phyloP scores from a whole-genome alignment of 805 yeast species.

The Starmerella vaccinii region DNA sequence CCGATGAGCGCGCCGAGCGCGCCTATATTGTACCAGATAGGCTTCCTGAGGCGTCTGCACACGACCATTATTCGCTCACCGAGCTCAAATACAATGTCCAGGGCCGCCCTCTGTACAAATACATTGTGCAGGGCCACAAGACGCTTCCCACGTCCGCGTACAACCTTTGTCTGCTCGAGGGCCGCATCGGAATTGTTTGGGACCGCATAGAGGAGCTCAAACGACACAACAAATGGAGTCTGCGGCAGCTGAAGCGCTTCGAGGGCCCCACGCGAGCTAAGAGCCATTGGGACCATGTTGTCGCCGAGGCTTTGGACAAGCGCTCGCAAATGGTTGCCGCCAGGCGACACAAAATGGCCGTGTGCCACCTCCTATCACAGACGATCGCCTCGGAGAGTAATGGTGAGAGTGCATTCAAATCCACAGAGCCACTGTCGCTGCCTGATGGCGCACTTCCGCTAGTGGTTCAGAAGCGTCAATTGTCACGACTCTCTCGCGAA shows the following conservation, averaged over 20 bases:
- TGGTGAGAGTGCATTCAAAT: background rate
- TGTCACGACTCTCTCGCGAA: constrained; percentile 13
- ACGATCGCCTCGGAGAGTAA: background rate
- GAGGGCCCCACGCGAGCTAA: constrained; percentile 50
- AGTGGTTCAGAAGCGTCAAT: background rate
- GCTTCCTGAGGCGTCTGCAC: constrained; percentile 31
- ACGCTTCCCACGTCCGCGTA: constrained; percentile 74
- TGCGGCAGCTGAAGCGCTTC: constrained; percentile 68
- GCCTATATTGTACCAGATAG: constrained; percentile 30
- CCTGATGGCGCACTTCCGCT: constrained; percentile 18
- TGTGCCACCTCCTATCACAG: constrained; percentile 56
- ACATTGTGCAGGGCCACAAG: constrained; percentile 78
- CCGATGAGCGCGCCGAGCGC: constrained; percentile 1
- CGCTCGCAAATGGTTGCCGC: constrained; percentile 65
- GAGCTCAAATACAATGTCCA: constrained; percentile 82
- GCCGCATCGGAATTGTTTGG: constrained; percentile 78
- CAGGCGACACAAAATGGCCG: constrained; percentile 55
- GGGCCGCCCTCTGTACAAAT: constrained; percentile 70
- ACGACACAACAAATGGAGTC: constrained; percentile 78
- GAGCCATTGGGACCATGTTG: constrained; percentile 60
- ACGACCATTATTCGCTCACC: constrained; percentile 44
- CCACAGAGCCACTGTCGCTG: background rate
- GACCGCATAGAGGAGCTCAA: constrained; percentile 87
- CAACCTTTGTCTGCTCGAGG: constrained; percentile 78
- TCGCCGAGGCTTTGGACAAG: constrained; percentile 80